Evolutionary conservation across 768 basidiomycete genomes (phyloP).

Genomic region (Boletus barrowsii): DNA sequence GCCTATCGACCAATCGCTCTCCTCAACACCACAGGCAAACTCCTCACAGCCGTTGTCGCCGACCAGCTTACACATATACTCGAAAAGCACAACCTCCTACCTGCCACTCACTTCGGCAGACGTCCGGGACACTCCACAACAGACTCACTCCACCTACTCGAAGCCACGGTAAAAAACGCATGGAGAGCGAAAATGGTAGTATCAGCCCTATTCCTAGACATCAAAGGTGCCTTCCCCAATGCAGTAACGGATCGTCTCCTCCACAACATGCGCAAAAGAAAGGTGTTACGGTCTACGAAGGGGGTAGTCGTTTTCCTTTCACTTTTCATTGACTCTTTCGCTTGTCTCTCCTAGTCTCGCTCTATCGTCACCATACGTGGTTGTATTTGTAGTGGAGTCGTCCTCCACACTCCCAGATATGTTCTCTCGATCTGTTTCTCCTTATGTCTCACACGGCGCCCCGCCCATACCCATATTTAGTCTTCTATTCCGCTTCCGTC

Average conservation of each 20-base stretch:
- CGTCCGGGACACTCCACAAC: not conserved
- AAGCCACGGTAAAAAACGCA: not conserved
- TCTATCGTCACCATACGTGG: too few species aligned
- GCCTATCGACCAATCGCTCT: not conserved
- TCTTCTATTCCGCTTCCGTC: too few species aligned
- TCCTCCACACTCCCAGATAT: too few species aligned
- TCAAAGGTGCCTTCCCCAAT: constrained; percentile 5
- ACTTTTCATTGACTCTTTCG: too few species aligned
- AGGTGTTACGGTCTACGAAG: too few species aligned
- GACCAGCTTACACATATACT: not conserved
- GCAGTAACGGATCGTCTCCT: not conserved
- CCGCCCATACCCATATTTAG: too few species aligned
- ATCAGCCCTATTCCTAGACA: not conserved
- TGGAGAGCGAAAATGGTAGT: not conserved
- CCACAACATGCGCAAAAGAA: constrained; percentile 1
- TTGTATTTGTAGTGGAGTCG: too few species aligned
- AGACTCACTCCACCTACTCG: not conserved
- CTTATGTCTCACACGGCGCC: too few species aligned
- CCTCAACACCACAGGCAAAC: constrained; percentile 1
- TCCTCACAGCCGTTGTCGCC: not conserved
- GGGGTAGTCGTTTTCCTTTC: too few species aligned
- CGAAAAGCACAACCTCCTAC: not conserved
- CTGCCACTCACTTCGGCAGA: not conserved
- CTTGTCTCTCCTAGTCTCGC: too few species aligned
- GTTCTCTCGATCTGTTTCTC: too few species aligned